These are phyloP conservation scores for Cryphonectria carpinicola DNA, from an alignment of 2,329 filamentous ascomycete species.

Conservation along the genomic window DNA sequence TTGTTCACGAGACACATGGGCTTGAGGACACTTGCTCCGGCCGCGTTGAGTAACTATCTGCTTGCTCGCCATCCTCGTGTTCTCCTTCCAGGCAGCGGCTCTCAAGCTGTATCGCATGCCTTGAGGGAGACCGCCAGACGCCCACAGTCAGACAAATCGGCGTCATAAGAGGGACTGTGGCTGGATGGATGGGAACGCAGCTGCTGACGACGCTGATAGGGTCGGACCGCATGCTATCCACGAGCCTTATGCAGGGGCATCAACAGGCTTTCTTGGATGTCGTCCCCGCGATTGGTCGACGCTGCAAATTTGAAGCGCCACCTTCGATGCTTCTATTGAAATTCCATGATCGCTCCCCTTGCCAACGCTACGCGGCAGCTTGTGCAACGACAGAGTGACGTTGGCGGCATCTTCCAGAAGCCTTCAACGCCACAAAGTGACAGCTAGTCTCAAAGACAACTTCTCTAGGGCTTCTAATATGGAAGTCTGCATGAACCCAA, in stretches of 20 bases:
- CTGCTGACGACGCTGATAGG: neutral
- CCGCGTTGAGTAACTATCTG: too few species aligned
- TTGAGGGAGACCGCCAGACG: neutral
- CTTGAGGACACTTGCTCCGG: neutral
- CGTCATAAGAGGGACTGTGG: neutral
- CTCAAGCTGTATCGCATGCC: too few species aligned
- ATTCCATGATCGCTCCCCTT: neutral
- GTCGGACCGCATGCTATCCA: neutral
- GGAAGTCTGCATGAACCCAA: slow-evolving; percentile 9
- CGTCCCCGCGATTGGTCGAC: neutral
- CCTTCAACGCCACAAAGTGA: neutral
- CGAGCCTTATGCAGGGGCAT: slow-evolving; percentile 3
- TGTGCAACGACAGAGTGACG: neutral
- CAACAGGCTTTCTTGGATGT: neutral
- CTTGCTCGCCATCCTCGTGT: neutral
- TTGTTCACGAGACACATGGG: neutral
- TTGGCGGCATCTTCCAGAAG: neutral
- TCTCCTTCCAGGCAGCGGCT: neutral
- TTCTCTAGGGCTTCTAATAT: neutral
- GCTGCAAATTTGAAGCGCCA: neutral
- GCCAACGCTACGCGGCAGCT: neutral
- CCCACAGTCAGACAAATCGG: neutral
- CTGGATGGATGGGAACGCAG: neutral
- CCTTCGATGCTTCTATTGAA: neutral
- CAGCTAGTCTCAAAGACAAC: neutral